Evolutionary conservation across 371 early-diverging fungal species (phyloP), one percentile per base, ranked within the genome.

Genomic region (Actinomortierella ambigua): DNA sequence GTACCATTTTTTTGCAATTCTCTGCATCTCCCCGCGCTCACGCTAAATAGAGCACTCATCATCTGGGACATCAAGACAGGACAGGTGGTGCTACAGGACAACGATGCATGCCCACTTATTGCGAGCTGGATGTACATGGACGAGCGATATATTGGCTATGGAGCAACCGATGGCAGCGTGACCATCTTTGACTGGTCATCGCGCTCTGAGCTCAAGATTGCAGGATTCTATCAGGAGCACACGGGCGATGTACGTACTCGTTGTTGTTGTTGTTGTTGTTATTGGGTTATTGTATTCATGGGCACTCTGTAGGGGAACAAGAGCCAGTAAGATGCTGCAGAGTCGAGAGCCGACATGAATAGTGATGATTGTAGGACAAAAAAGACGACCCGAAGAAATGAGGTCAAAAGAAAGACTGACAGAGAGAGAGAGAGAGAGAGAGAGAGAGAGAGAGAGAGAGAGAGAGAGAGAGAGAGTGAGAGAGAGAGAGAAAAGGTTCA

Each of bases 101-200:
- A 70, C 40, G 20, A 50, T 3, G 71, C 71, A 5, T 61, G 65
- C 62, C 65, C 70, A 5, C 61, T 61, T 15, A 70, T 53, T 59
- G 65, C 65, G 24, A 65, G 65, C 13, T 70, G 65, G 50, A 65
- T 70, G 18, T 65, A 61, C 52, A 65, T 70, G 65, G 62, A 70
- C 18, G 71, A 65, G 20, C 1, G 27, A 8, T 70, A 61, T 43
- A 70, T 70, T 11, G 71, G 65, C 50, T 70, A 70, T n/a, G 71
- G 71, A 18, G 62, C 65, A 20, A 51, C 58, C 39, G 71, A 70
- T 23, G 71, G 71, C 2, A 42, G 52, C 8, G 65, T 70, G 14
- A 70, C 71, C 4, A 59, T 70, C 2, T 70, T 70, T 61, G 71
- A 70, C 41, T 70, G 71, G 71, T 65, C 61, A 20, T 70, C 71